Evolutionary conservation across 1,284 basidiomycete species (phyloP).

Genomic region (Neonothopanus nambi): DNA sequence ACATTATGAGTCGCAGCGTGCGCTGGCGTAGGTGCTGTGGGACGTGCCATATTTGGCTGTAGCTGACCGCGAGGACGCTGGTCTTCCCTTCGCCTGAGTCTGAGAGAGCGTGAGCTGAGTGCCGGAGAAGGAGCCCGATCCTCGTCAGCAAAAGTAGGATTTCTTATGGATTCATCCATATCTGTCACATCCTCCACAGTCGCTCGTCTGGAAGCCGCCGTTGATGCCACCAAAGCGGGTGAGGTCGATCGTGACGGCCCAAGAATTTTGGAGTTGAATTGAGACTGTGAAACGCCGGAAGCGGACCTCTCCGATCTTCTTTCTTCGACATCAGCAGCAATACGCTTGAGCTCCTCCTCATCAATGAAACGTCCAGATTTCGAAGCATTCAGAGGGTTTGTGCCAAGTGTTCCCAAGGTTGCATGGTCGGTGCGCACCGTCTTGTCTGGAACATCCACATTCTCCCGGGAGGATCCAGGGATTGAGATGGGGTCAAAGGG

Average conservation of each 20-base stretch:
- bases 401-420: conserved; percentile 34
- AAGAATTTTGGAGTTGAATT: conserved; percentile 11
- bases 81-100: background rate
- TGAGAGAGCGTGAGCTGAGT: conserved; percentile 2
- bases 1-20: conserved; percentile 26
- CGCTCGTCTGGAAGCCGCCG: background rate
- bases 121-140: conserved; percentile 12
- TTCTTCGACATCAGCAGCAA: conserved; percentile 59
- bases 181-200: conserved; percentile 1
- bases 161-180: conserved; percentile 3
- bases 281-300: conserved; percentile 12
- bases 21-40: conserved; percentile 35
- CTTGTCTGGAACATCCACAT: conserved; percentile 27
- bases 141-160: background rate
- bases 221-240: background rate
- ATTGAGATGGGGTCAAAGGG: conserved; percentile 37
- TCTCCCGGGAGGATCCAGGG: conserved; percentile 29
- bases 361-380: conserved; percentile 41
- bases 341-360: conserved; percentile 51
- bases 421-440: conserved; percentile 52
- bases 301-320: conserved; percentile 38
- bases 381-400: conserved; percentile 7
- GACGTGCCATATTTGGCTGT: conserved; percentile 22
- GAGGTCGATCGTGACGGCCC: conserved; percentile 14
- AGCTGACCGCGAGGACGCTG: background rate